Percentiles rank a stretch among this genome's conserved stretches.
These are phyloP conservation scores for Microascus cirrosus DNA, from an alignment of 2,329 filamentous ascomycete species.

Conservation along the genomic window DNA sequence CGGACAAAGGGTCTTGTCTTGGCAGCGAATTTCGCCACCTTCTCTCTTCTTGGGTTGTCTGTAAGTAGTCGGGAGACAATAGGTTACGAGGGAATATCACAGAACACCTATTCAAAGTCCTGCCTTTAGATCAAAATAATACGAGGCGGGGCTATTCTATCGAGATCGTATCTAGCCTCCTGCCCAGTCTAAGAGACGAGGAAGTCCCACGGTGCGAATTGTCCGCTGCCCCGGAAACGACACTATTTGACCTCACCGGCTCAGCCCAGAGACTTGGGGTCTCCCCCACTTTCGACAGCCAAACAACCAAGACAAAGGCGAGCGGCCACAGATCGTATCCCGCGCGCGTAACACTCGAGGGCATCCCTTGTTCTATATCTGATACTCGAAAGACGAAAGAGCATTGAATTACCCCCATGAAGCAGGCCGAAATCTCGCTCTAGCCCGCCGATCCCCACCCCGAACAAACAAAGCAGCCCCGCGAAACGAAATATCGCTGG, in stretches of 20 bases:
- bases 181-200: no score
- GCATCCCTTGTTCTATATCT: background rate
- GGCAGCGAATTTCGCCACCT: no score
- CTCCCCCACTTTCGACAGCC: background rate
- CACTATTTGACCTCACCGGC: background rate
- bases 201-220: background rate
- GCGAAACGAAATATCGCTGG: background rate
- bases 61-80: no score
- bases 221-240: background rate
- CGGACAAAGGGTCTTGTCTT: no score
- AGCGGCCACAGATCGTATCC: background rate
- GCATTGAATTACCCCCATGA: background rate
- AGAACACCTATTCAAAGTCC: no score
- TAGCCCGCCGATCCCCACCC: background rate
- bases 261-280: background rate
- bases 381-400: background rate
- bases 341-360: background rate
- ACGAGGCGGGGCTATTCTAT: background rate
- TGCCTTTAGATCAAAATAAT: no score
- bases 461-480: background rate
- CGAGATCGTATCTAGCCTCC: background rate
- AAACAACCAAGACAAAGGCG: background rate
- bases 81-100: no score
- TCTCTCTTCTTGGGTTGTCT: no score
- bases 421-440: background rate